Base-by-base conservation (phyloP, 371 early-diverging fungal species). In the Actinomucor elegans region DNA sequence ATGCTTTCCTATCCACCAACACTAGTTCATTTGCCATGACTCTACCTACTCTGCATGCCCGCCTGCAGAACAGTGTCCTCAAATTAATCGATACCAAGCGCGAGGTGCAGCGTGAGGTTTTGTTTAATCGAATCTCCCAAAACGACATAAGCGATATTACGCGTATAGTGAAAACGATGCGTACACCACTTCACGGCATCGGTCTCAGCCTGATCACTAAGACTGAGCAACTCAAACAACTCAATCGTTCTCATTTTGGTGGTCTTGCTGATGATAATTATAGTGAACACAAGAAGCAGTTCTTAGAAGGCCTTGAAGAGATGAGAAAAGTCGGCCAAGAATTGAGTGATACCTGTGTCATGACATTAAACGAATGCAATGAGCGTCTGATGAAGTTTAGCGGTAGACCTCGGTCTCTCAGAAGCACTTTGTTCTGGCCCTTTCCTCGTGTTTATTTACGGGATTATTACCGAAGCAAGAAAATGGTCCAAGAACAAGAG, bases 71-170 rank as follows among this genome's bases (percentile, higher is more conserved):
- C 11, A 66, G 42, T 45, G 31, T 66, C 0, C 42, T 76, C 10
- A 37, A 55, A 9, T 33, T 76, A 24, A 73, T 73, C 40, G 76
- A 76, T 17, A 55, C 63, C 50, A 76, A 76, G 47, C 68, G 71
- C 11, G 64, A 71, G n/a, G 62, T 76, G 1, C 71, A 73, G 23
- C 66, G 73, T 10, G 76, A 76, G 24, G 54, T 72, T 7, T 10
- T 70, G 1, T 66, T 60, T 24, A 66, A 66, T 21, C 40, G 47
- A 15, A 48, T 76, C 1, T 63, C 67, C 0, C 62, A 60, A 21
- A 36, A 57, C 4, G 76, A 76, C 27, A 51, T 73, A 14, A 58
- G 62, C 24, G 35, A 40, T 10, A 29, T 76, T 5, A 73, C 76
- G 9, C 55, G 52, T 34, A 12, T 66, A 4, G 59, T 73, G 15